Conservation (phyloP, 805 yeast species). For the Lipomyces japonicus region DNA sequence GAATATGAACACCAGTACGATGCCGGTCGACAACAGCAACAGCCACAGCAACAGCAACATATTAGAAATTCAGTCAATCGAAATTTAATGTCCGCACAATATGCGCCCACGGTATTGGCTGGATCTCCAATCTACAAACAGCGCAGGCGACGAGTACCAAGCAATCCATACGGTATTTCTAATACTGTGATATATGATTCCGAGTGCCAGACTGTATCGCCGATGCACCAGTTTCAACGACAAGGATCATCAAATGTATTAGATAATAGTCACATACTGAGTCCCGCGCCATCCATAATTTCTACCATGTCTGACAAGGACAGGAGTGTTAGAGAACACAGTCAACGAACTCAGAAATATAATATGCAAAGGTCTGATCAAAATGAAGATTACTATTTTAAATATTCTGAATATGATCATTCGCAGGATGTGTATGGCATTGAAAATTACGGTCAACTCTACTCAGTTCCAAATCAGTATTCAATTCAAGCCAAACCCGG, state of each 20-base stretch:
- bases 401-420: background rate
- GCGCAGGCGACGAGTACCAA: conserved; percentile 17
- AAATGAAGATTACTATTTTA: background rate
- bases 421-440: conserved; percentile 12
- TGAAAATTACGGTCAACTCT: conserved; percentile 14
- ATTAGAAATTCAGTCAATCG: background rate
- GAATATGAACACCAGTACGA: background rate
- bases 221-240: conserved; percentile 5
- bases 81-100: background rate
- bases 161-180: background rate
- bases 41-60: background rate
- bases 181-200: background rate
- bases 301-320: conserved; percentile 2
- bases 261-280: background rate
- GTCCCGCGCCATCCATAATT: conserved; percentile 3
- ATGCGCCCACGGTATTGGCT: conserved; percentile 3
- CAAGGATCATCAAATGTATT: background rate
- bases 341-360: too few relatives aligned
- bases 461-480: too few relatives aligned
- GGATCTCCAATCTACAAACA: conserved; percentile 26
- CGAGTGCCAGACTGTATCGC: conserved; percentile 1
- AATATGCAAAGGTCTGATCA: background rate
- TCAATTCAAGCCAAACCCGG: too few relatives aligned
- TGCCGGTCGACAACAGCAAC: background rate
- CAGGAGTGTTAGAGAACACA: background rate